Evolutionary conservation across 1,284 basidiomycete species (phyloP).

Genomic region (Gomphus sp.): DNA sequence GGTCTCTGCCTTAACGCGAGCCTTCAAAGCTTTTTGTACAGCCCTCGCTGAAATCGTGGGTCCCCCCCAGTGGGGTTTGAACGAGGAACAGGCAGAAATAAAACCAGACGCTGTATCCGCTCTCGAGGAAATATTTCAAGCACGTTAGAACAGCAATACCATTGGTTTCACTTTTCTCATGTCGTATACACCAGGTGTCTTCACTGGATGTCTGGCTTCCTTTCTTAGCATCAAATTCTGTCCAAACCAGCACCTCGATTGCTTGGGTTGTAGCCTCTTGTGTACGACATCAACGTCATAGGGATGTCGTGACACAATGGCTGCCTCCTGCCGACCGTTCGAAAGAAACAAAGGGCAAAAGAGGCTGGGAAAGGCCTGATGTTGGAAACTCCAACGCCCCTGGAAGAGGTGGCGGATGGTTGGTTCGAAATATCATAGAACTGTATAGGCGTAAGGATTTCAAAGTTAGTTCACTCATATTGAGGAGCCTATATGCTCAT

Average conservation of each 20-base stretch:
- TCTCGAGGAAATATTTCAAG: constrained; percentile 53
- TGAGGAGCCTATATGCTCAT: background rate
- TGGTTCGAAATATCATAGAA: constrained; percentile 37
- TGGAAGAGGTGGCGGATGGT: constrained; percentile 47
- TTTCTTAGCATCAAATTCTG: constrained; percentile 35
- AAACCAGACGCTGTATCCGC: constrained; percentile 45
- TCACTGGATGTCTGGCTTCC: constrained; percentile 60
- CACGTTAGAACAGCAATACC: constrained; percentile 17
- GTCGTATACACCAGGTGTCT: constrained; percentile 20
- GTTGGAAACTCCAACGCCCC: constrained; percentile 29
- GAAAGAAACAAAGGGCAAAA: constrained; percentile 44
- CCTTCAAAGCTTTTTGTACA: constrained; percentile 45
- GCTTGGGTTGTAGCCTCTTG: constrained; percentile 48
- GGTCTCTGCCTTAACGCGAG: constrained; percentile 50
- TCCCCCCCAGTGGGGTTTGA: constrained; percentile 56
- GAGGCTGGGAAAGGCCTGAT: constrained; percentile 59
- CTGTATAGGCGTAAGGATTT: constrained; percentile 41
- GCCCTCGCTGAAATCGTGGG: constrained; percentile 56
- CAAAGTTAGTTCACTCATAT: constrained; percentile 34
- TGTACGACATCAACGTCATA: constrained; percentile 44
- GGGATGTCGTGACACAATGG: constrained; percentile 55
- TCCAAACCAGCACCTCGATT: constrained; percentile 35
- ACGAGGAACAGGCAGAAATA: constrained; percentile 32
- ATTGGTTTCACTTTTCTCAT: background rate
- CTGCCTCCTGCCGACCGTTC: constrained; percentile 44